These are phyloP conservation scores for Hyparrhenia diplandra DNA, from an alignment of 176 grass and related monocot species.

Conservation along the genomic window DNA sequence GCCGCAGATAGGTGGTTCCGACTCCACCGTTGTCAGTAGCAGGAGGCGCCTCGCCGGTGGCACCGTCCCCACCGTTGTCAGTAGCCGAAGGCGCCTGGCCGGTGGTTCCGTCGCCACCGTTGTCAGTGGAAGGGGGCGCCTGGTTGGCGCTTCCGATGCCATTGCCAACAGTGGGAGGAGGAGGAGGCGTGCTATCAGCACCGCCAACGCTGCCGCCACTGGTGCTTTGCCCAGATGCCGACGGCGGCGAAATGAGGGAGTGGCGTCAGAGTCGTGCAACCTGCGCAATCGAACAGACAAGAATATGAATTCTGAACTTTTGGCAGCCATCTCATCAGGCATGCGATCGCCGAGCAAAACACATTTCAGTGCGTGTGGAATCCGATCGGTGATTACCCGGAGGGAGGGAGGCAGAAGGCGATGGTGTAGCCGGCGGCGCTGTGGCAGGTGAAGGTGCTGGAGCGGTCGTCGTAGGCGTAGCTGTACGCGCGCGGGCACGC, in stretches of 20 bases:
- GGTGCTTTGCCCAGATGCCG: neutral
- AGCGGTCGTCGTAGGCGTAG: conserved; percentile 81
- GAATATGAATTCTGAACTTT: neutral
- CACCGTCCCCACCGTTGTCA: neutral
- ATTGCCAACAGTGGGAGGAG: neutral
- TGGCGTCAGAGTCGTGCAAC: conserved; percentile 29
- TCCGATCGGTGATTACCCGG: conserved; percentile 20
- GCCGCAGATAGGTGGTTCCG: neutral
- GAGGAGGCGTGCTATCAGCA: neutral
- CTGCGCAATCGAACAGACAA: neutral
- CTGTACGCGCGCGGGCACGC: conserved; percentile 87
- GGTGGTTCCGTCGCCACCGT: neutral
- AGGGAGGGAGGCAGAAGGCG: conserved; percentile 65
- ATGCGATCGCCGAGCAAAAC: neutral
- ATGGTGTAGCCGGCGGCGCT: conserved; percentile 67
- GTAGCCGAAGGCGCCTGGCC: neutral
- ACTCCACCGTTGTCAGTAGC: neutral
- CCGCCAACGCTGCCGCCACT: neutral
- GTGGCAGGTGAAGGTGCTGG: conserved; percentile 82
- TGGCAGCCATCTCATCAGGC: neutral
- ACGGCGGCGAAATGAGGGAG: neutral
- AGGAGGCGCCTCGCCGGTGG: neutral
- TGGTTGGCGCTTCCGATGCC: neutral
- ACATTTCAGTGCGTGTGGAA: neutral
- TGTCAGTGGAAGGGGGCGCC: neutral